Conservation (phyloP, 2,329 filamentous ascomycete species). For the Phialemoniopsis sp. region DNA sequence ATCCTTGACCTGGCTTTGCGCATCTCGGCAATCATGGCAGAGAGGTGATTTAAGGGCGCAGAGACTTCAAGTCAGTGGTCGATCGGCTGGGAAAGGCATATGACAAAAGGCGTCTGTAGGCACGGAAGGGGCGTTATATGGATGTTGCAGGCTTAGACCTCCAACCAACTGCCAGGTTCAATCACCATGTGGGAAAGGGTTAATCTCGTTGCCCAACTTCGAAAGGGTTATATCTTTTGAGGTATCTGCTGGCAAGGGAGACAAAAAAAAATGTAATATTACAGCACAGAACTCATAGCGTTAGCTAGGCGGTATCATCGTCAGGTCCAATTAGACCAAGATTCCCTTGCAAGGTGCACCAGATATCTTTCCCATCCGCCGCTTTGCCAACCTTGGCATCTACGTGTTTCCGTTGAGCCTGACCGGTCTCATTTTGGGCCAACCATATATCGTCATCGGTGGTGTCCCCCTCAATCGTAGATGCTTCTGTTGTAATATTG, state of each 20-base stretch:
- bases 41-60: constrained; percentile 18
- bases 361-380: constrained; percentile 35
- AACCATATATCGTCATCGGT: constrained; percentile 31
- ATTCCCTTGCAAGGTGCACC: constrained; percentile 48
- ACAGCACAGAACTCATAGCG: background rate
- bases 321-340: constrained; percentile 44
- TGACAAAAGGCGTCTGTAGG: background rate
- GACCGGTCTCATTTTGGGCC: constrained; percentile 13
- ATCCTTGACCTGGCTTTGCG: constrained; percentile 81
- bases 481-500: constrained; percentile 16
- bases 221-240: too few relatives aligned
- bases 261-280: background rate
- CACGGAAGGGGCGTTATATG: too few relatives aligned
- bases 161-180: too few relatives aligned
- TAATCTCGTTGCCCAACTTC: too few relatives aligned
- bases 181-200: too few relatives aligned
- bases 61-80: background rate
- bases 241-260: too few relatives aligned
- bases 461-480: constrained; percentile 14
- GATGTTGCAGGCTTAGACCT: too few relatives aligned
- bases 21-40: constrained; percentile 68
- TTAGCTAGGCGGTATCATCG: constrained; percentile 10
- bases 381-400: constrained; percentile 14
- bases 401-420: constrained; percentile 17
- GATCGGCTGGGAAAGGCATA: background rate